Base-by-base conservation (phyloP, 2,329 filamentous ascomycete genomes). In the Chrysosporium keratinophilum region DNA sequence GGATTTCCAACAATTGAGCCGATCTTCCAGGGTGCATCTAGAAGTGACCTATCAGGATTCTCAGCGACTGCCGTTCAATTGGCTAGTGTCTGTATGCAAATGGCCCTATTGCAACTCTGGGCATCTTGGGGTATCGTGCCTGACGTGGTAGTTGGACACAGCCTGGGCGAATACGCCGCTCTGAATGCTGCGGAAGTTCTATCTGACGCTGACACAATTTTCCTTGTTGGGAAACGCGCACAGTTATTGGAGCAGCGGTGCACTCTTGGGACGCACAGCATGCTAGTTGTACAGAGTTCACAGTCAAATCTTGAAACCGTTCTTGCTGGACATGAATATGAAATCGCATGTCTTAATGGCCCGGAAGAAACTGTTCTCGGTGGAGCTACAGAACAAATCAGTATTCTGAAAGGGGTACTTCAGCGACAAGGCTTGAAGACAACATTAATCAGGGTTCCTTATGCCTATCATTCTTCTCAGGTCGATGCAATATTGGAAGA, bases 351-450 rank as follows among this genome's bases (percentile, higher is more conserved):
- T 71, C 78, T 88, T 65, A 94, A 94, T 61, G 81, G 84, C 0
- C 82, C 83, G 0, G 75, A 80, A 49, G 85, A 88, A 64, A 89
- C 83, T 9, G 88, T 93, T 1, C 74, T 93, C n/a, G 80, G 79
- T 57, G 71, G 79, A 14, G 77, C 76, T 52, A 76, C 79, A 48
- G 74, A 81, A 39, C 75, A 83, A 56, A 79, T 86, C 52, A 73
- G 79, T 55, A 71, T 72, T 3, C 71, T 82, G 14, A 74, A 67
- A 55, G 67, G 77, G 7, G 62, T 72, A 31, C 72, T 85, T 2
- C 66, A 72, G 12, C 65, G 68, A 5, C 71, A 75, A 54, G 78
- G 78, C 1, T 77, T 81, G 68, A 83, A 83, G 67, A 77, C 76
- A 56, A 80, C 76, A 12, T 77, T 77, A 62, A 72, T 86, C 14